Evolutionary conservation across 441 rosid species (phyloP), one percentile per base, ranked within the genome.

Genomic region (Euphorbia schlechtendalii): DNA sequence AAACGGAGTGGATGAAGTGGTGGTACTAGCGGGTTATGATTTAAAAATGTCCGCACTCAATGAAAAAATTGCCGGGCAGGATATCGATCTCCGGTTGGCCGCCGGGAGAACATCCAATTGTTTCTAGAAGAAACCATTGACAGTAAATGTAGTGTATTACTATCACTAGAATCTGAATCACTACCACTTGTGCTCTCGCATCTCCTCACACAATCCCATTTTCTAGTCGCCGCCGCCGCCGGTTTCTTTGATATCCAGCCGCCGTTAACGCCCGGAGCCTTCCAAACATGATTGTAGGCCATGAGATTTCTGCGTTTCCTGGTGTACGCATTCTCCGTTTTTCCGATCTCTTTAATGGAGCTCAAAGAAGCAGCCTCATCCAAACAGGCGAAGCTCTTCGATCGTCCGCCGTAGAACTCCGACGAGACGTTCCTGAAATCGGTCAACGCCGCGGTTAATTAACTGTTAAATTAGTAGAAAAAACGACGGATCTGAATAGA

Each of bases 361-460:
- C 83, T 68, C 67, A 74, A 68, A 40, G 83, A 65, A 0, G 83
- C 67, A 0, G 83, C 83, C 0, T 72, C 82, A 0, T 72, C 78
- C 59, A 92, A 64, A 70, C 77, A 85, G 0, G 94, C 78, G 52
- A 78, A 93, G 0, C 94, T 85, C 76, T 81, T 90, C 0, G 96
- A 90, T 73, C 86, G 90, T 4, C 98, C 98, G 40, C 49, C 77
- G 73, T 86, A 92, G 77, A 76, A 88, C 32, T 71, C 82, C 0
- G 98, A 92, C 51, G 90, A 82, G 14, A 95, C 89, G 74, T 80
- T 28, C 54, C 41, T 36, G 40, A 1, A 36, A 36, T 36, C 40
- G 40, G 40, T 9, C 40, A 9, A 5, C 2, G 10, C 40, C 40
- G 40, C 40, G 1, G 30, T 27, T 27, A 27, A 27, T 27, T 27